Base-by-base conservation (phyloP, 306 rosid genomes). In the Lathyrus aphaca region DNA sequence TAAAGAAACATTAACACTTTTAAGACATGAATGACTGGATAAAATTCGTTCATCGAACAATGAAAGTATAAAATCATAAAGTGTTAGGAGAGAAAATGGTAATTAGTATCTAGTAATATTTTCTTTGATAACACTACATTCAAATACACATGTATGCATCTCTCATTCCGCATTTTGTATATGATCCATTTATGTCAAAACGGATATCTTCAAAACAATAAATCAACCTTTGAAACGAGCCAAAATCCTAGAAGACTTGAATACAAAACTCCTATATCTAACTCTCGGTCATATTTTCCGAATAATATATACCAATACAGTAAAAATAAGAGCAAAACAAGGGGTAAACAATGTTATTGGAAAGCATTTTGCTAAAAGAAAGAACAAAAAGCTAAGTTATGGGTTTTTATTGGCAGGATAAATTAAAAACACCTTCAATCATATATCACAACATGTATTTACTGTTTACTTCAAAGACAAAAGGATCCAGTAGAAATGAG, bases 241-340 rank as follows among this genome's bases (percentile, higher is more conserved):
- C 38, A 68, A 30, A 10, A 40, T 39, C 38, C 64, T 21, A 40
- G 40, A 39, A 39, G 11, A 40, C 27, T 9, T 55, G 12, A 39
- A 25, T 39, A 43, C 0, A 32, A 69, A 69, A 23, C 25, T 40
- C 27, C 25, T n/a, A 23, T 37, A 69, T 55, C 74, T 39, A 54
- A 54, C 37, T 43, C 64, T 39, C 53, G 42, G 40, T 39, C 64
- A n/a, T 10, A 8, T 38, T 23, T n/a, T 55, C 18, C 7, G 14
- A 27, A 25, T 15, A 39, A 18, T 6, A 23, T 25, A 40, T 69
- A 53, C 50, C 45, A 50, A 18, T 7, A 51, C 51, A 39, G 42
- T 23, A 50, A 21, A 69, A 54, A 69, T 23, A 69, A 5, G 54
- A 68, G 61, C 45, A 21, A 68, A 51, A 21, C 50, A 68, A 68